These are phyloP conservation scores for Geosmithia morbida DNA, from an alignment of 2,329 filamentous ascomycete species.

Conservation along the genomic window DNA sequence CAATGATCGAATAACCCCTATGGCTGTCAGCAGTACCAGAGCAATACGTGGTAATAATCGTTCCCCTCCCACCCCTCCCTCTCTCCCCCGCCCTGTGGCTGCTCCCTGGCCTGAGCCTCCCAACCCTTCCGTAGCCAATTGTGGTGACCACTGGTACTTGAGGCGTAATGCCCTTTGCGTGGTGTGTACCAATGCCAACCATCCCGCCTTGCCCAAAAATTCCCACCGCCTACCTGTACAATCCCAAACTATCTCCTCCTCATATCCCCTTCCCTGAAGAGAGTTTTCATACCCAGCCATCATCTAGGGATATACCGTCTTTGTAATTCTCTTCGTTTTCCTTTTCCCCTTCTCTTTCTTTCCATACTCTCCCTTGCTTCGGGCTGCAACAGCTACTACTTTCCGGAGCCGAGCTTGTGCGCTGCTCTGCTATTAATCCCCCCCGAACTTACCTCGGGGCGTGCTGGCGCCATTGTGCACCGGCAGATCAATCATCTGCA, in stretches of 20 bases:
- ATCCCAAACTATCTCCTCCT: constrained; percentile 1
- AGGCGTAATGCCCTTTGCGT: too few relatives aligned
- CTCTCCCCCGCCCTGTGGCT: too few relatives aligned
- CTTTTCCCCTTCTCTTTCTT: not conserved
- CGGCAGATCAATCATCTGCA: not conserved
- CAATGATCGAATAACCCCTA: too few relatives aligned
- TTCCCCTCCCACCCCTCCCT: too few relatives aligned
- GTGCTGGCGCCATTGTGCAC: constrained; percentile 2
- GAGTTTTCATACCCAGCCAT: constrained; percentile 3
- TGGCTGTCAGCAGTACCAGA: too few relatives aligned
- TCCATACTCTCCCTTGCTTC: not conserved
- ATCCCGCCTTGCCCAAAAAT: constrained; percentile 1
- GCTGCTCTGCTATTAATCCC: constrained; percentile 3
- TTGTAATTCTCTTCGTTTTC: not conserved
- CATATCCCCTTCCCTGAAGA: constrained; percentile 1
- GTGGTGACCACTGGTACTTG: not conserved
- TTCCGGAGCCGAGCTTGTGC: not conserved
- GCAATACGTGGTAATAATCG: too few relatives aligned
- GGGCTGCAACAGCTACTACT: not conserved
- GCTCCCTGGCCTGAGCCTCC: too few relatives aligned
- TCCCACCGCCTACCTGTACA: constrained; percentile 3
- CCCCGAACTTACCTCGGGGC: constrained; percentile 2
- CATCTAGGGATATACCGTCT: not conserved
- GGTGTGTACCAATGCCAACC: not conserved
- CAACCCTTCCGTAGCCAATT: not conserved